phyloP scores from a whole-genome alignment of 306 rosid genomes.

The Prunus davidiana region DNA sequence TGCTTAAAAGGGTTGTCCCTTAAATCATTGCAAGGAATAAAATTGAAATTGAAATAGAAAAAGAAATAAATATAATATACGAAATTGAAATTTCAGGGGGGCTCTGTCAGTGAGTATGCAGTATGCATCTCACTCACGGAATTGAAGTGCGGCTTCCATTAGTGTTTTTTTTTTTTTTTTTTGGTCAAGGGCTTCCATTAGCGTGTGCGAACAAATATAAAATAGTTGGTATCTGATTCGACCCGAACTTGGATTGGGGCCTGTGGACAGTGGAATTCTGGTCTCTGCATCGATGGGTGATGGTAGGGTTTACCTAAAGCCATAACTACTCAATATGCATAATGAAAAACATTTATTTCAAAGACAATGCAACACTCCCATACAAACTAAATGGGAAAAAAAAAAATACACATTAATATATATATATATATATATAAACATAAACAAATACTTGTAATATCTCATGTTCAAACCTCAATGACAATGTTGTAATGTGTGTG shows the following conservation, averaged over 20 bases:
- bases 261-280: conserved; percentile 5
- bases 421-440: too few species aligned
- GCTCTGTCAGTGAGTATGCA: neutral
- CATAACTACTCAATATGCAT: neutral
- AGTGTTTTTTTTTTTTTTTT: neutral
- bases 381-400: neutral
- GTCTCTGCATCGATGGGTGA: neutral
- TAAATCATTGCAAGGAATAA: neutral
- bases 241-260: conserved; percentile 7
- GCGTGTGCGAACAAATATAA: conserved; percentile 5
- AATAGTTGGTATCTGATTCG: conserved; percentile 24
- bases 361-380: neutral
- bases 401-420: too few species aligned
- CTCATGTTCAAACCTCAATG: too few species aligned
- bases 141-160: conserved; percentile 22
- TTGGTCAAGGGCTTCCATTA: conserved; percentile 11
- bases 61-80: too few species aligned
- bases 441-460: too few species aligned
- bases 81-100: neutral
- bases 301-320: neutral
- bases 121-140: neutral
- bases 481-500: too few species aligned
- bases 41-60: neutral
- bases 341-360: neutral
- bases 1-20: neutral